Evolutionary conservation across 2,329 filamentous ascomycete species (phyloP).

Genomic region (Pseudogymnoascus sp.): DNA sequence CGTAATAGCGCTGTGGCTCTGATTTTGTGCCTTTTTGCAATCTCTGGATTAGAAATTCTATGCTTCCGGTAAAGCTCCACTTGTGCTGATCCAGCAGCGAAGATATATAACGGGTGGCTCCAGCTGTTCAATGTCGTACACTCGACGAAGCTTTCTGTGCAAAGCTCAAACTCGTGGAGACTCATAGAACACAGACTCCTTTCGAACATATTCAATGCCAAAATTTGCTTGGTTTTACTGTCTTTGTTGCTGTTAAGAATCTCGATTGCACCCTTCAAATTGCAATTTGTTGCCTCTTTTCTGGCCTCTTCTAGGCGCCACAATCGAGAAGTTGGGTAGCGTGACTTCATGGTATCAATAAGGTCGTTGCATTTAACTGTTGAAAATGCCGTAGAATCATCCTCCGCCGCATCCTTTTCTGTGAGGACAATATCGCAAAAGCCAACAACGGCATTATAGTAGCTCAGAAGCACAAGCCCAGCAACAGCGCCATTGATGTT

Average conservation of each 20-base stretch:
- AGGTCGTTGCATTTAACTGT: slow-evolving; percentile 58
- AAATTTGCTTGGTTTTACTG: slow-evolving; percentile 79
- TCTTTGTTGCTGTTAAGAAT: slow-evolving; percentile 53
- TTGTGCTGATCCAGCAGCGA: slow-evolving; percentile 71
- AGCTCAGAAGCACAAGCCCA: slow-evolving; percentile 71
- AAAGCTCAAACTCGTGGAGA: slow-evolving; percentile 66
- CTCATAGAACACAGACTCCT: slow-evolving; percentile 72
- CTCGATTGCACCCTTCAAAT: slow-evolving; percentile 60
- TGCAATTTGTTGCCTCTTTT: slow-evolving; percentile 59
- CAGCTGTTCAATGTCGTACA: slow-evolving; percentile 81
- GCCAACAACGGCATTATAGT: slow-evolving; percentile 81
- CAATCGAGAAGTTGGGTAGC: slow-evolving; percentile 74
- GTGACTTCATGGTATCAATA: slow-evolving; percentile 63
- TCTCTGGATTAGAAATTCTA: slow-evolving; percentile 35
- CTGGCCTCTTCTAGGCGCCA: slow-evolving; percentile 88
- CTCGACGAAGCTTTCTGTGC: slow-evolving; percentile 65
- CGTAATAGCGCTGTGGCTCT: slow-evolving; percentile 63
- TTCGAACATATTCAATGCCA: slow-evolving; percentile 80
- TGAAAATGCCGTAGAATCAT: slow-evolving; percentile 66
- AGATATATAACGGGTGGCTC: slow-evolving; percentile 86
- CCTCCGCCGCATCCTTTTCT: slow-evolving; percentile 43
- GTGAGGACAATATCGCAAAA: slow-evolving; percentile 80
- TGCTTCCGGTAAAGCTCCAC: slow-evolving; percentile 71
- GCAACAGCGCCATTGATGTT: slow-evolving; percentile 93
- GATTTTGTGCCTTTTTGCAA: slow-evolving; percentile 50